Evolutionary conservation across 2,329 filamentous ascomycete species (phyloP), one percentile per base, ranked within the genome.

Genomic region (Emergomyces orientalis): DNA sequence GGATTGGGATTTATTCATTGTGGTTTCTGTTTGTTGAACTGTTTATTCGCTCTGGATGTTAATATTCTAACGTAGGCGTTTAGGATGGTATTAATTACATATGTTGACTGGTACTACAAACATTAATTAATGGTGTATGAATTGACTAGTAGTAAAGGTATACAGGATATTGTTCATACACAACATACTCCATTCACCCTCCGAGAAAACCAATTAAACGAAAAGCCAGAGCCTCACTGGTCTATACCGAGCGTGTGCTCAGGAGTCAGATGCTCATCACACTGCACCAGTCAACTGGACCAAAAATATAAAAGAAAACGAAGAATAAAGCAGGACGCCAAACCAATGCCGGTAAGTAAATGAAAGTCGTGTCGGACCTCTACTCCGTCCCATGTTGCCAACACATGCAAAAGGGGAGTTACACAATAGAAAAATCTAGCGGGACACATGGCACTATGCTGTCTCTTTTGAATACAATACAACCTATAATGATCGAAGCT

Each of bases 31-130:
- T 27, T 7, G 4, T 52, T 39, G 27, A 32, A 32, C 8, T 13
- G 9, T 60, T 27, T 17, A 30, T 51, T 51, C 4, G 43, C 19
- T 54, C 19, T 22, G 19, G 30, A 55, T 55, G 30, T 55, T 32
- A 22, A 39, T 39, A 17, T 43, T 22, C 41, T 27, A 59, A 56
- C 61, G 56, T 55, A 9, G 61, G 56, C 55, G 61, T 63, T 63
- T 25, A 30, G 54, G 52, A 34, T 57, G 25, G 19, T 62, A 52
- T 59, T 3, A 22, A 27, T 25, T 13, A 37, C 27, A 45, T 47
- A 49, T 22, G 13, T 45, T n/a, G 41, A 34, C 45, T 51, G 47
- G 13, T 13, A 22, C 34, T 22, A 43, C 1, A 41, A 5, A 41
- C 34, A 4, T 2, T 25, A 57, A 57, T 37, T 55, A 41, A 27